Conservation (phyloP, 495 filamentous ascomycete species). For the Hyaloscypha bicolor region DNA sequence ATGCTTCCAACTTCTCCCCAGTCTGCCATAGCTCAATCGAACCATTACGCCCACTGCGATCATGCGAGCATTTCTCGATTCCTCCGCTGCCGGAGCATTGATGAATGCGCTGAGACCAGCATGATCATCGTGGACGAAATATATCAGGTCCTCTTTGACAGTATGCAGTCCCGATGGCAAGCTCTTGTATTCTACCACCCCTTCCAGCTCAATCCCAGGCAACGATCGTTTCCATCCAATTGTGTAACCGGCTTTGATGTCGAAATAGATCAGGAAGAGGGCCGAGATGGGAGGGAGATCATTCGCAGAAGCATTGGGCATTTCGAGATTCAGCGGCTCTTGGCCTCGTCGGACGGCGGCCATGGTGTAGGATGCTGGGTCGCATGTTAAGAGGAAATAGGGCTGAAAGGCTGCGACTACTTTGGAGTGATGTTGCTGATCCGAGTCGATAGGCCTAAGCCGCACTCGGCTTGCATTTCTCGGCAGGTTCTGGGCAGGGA, state of each 20-base stretch:
- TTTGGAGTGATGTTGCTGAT: background rate
- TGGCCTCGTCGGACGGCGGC: constrained; percentile 54
- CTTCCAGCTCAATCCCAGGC: constrained; percentile 77
- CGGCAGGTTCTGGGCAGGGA: too few species aligned
- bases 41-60: constrained; percentile 89
- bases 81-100: constrained; percentile 75
- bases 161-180: constrained; percentile 92
- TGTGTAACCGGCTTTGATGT: constrained; percentile 83
- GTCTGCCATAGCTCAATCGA: constrained; percentile 79
- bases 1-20: constrained; percentile 90
- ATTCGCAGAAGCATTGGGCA: constrained; percentile 27
- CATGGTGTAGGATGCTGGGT: constrained; percentile 37
- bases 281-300: constrained; percentile 76
- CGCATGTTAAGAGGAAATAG: constrained; percentile 20
- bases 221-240: constrained; percentile 81
- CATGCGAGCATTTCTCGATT: constrained; percentile 85
- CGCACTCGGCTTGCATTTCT: too few species aligned
- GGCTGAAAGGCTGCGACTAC: constrained; percentile 5
- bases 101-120: constrained; percentile 92
- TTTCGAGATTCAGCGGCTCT: constrained; percentile 47
- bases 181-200: constrained; percentile 91
- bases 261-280: constrained; percentile 85
- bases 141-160: constrained; percentile 85
- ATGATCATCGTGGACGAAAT: constrained; percentile 82
- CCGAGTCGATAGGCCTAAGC: background rate